Evolutionary conservation across 2,329 filamentous ascomycete genomes (phyloP).

Genomic region (Neonectria ditissima): DNA sequence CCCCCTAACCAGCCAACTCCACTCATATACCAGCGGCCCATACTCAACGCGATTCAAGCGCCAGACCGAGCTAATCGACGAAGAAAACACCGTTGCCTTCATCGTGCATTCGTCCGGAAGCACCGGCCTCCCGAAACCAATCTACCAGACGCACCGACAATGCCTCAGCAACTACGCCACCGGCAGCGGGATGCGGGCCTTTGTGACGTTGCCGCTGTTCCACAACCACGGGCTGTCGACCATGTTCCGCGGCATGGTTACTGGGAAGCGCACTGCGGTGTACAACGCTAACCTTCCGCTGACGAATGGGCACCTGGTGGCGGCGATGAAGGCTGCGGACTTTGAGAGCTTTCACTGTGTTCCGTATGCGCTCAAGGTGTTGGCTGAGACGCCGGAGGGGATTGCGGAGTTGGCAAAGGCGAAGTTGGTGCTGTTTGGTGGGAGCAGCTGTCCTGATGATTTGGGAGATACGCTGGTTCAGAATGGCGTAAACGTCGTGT

Average conservation of each 20-base stretch:
- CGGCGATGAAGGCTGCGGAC: conserved; percentile 50
- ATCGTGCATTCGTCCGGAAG: conserved; percentile 59
- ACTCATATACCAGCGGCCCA: conserved; percentile 36
- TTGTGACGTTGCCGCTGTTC: conserved; percentile 68
- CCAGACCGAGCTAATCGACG: conserved; percentile 19
- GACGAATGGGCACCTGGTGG: conserved; percentile 59
- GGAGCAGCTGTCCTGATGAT: conserved; percentile 67
- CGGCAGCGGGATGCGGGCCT: conserved; percentile 56
- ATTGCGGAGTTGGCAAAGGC: conserved; percentile 57
- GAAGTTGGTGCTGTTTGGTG: conserved; percentile 67
- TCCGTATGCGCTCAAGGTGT: conserved; percentile 71
- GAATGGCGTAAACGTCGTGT: conserved; percentile 64
- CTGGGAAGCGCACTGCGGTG: conserved; percentile 61
- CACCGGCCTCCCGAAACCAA: conserved; percentile 72
- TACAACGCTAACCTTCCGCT: conserved; percentile 67
- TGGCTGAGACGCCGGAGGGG: conserved; percentile 68
- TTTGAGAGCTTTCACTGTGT: conserved; percentile 70
- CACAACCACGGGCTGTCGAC: conserved; percentile 70
- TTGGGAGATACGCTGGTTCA: conserved; percentile 64
- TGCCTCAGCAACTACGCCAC: conserved; percentile 61
- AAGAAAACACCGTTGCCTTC: conserved; percentile 23
- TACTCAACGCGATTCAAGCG: conserved; percentile 24
- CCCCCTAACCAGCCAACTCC: conserved; percentile 12
- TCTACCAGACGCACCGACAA: conserved; percentile 66
- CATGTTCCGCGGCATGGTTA: conserved; percentile 64